Conservation (phyloP, 192 early-diverging fungal species). For the Dispira simplex region DNA sequence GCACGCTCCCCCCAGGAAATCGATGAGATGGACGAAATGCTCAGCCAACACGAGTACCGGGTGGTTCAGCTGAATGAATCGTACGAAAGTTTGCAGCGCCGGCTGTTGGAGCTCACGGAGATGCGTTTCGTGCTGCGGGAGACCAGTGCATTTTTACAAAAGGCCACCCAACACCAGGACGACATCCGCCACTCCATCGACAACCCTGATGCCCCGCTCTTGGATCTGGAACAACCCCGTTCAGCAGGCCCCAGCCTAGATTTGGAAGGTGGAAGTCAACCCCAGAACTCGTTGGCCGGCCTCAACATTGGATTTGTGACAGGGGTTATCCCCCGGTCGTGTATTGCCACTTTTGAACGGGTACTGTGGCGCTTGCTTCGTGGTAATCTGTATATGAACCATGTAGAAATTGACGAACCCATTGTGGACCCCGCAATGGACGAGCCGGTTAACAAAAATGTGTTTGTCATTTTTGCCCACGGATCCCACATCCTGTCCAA, state of each 20-base stretch:
- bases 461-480: constrained; percentile 98
- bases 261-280: constrained; percentile 15
- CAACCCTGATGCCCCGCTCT: constrained; percentile 17
- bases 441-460: constrained; percentile 83
- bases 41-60: constrained; percentile 68
- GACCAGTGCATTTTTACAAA: constrained; percentile 65
- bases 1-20: constrained; percentile 77
- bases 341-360: constrained; percentile 82
- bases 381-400: constrained; percentile 93
- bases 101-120: constrained; percentile 80
- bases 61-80: constrained; percentile 75
- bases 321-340: constrained; percentile 77
- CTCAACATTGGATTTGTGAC: constrained; percentile 74
- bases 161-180: constrained; percentile 33
- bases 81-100: constrained; percentile 75
- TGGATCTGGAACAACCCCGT: constrained; percentile 15
- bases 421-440: constrained; percentile 85
- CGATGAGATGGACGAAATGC: constrained; percentile 75
- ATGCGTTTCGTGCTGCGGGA: constrained; percentile 79
- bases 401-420: constrained; percentile 88
- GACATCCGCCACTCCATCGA: constrained; percentile 30
- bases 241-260: constrained; percentile 19
- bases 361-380: constrained; percentile 94
- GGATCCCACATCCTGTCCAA: constrained; percentile 80
- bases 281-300: constrained; percentile 15